Evolutionary conservation across 1,139 yeast species (phyloP).

Genomic region (Magnusiomyces clavatus): DNA sequence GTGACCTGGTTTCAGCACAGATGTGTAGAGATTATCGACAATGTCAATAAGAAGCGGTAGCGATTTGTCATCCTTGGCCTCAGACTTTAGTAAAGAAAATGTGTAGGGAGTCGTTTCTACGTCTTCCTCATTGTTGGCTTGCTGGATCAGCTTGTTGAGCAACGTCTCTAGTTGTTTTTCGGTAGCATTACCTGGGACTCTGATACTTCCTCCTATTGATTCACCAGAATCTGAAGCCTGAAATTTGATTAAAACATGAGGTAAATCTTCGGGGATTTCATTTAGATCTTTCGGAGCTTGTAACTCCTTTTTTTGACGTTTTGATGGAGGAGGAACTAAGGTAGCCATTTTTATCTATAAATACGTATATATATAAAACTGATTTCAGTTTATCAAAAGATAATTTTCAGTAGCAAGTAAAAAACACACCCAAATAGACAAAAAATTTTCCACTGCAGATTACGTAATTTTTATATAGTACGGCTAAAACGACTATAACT

Average conservation of each 20-base stretch:
- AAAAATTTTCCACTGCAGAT: not conserved
- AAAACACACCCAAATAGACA: not conserved
- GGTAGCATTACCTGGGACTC: constrained; percentile 86
- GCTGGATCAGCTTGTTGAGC: constrained; percentile 48
- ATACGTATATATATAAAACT: not conserved
- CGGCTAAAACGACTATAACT: not conserved
- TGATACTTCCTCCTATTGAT: constrained; percentile 68
- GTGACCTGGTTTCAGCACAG: constrained; percentile 77
- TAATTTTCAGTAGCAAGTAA: not conserved
- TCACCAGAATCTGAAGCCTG: constrained; percentile 96
- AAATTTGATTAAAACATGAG: constrained; percentile 80
- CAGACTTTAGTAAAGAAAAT: constrained; percentile 53
- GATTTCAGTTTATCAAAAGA: not conserved
- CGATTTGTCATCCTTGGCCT: constrained; percentile 34
- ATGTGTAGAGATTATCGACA: constrained; percentile 63
- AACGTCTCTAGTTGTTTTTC: constrained; percentile 85
- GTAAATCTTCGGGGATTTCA: constrained; percentile 67
- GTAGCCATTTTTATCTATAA: constrained; percentile 70
- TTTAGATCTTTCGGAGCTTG: constrained; percentile 74
- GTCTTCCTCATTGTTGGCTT: constrained; percentile 18
- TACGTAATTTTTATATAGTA: not conserved
- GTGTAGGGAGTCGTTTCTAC: constrained; percentile 91
- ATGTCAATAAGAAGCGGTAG: constrained; percentile 53
- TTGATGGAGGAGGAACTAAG: constrained; percentile 85
- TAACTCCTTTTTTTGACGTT: constrained; percentile 77